phyloP scores from a whole-genome alignment of 2,329 filamentous ascomycete genomes.

The Talaromyces sp. region DNA sequence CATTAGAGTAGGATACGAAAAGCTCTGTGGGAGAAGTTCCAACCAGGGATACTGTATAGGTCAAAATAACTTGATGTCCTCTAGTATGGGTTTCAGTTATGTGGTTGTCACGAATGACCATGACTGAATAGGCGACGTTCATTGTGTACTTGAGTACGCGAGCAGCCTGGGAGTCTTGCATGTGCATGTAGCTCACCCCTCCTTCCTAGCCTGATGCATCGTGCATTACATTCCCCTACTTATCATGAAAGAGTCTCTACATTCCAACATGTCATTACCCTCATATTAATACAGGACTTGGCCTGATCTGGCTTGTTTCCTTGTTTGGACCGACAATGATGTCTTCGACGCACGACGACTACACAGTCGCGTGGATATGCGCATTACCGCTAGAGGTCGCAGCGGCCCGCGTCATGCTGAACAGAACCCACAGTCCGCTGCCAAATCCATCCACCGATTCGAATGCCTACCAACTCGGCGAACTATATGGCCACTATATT shows the following conservation, averaged over 20 bases:
- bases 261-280: background rate
- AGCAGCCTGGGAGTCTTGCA: background rate
- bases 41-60: no score
- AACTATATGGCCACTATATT: conserved; percentile 20
- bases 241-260: background rate
- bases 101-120: background rate
- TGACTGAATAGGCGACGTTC: background rate
- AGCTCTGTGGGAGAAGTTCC: no score
- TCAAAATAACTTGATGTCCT: background rate
- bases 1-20: no score
- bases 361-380: background rate
- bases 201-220: background rate
- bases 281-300: background rate
- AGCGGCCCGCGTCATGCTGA: conserved; percentile 20
- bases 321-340: background rate
- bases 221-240: background rate
- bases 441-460: conserved; percentile 3
- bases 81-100: background rate
- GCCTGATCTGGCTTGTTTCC: background rate
- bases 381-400: conserved; percentile 19
- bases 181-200: background rate
- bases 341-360: background rate
- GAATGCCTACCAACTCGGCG: conserved; percentile 21
- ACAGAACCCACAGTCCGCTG: background rate
- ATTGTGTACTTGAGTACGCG: background rate